Percentiles rank a stretch among this genome's conserved stretches.
Conservation (phyloP, 1,139 yeast species). For the Kluyveromyces sp. region DNA sequence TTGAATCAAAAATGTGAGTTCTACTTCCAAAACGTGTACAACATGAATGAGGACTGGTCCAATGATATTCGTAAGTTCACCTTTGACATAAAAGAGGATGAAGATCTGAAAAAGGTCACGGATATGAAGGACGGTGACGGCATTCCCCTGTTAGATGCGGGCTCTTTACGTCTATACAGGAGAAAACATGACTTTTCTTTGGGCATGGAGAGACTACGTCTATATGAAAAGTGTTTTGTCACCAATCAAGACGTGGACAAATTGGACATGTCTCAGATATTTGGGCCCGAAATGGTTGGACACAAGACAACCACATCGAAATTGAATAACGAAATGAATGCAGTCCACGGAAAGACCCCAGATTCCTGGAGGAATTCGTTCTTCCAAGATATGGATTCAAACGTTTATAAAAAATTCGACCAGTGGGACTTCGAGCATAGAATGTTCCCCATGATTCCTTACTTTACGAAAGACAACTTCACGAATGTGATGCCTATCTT, state of each 20-base stretch:
- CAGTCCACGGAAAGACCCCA: too few relatives aligned
- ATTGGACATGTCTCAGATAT: slow-evolving; percentile 4
- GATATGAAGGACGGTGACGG: slow-evolving; percentile 9
- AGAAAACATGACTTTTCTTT: slow-evolving; percentile 11
- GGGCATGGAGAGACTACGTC: slow-evolving; percentile 15
- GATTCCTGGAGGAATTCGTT: background rate
- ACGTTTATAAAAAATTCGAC: slow-evolving; percentile 4
- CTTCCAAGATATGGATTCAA: background rate
- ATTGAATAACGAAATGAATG: background rate
- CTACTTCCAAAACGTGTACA: slow-evolving; percentile 16
- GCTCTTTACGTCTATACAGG: slow-evolving; percentile 9
- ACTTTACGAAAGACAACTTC: slow-evolving; percentile 11
- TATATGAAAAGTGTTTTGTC: slow-evolving; percentile 16
- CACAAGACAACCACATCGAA: background rate
- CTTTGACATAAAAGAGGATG: slow-evolving; percentile 13
- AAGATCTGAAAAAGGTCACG: background rate
- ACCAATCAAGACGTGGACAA: background rate
- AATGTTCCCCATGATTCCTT: slow-evolving; percentile 16
- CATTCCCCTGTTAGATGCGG: slow-evolving; percentile 7
- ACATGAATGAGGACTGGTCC: slow-evolving; percentile 16
- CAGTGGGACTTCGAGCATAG: slow-evolving; percentile 18
- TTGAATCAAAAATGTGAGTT: slow-evolving; percentile 12
- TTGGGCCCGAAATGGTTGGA: background rate
- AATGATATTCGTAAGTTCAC: slow-evolving; percentile 11
- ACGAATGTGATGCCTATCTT: slow-evolving; percentile 13